Conservation (phyloP, 306 rosid species). For the Pachyrhizus erosus region DNA sequence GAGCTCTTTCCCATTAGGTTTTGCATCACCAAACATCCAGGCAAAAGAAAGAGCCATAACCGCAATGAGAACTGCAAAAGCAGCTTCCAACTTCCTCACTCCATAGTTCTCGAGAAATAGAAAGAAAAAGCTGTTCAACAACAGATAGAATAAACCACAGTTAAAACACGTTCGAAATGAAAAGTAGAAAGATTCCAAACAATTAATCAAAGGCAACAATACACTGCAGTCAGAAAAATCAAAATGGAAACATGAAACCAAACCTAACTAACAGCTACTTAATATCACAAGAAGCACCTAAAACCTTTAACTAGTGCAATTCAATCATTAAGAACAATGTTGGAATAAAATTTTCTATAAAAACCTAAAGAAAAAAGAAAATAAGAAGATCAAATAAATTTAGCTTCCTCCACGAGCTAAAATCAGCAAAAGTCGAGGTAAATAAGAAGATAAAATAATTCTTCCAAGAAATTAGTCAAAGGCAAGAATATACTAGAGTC, state of each 20-base stretch:
- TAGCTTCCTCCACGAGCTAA: too few species aligned
- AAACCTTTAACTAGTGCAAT: not conserved
- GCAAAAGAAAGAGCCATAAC: slow-evolving; percentile 86
- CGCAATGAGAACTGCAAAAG: slow-evolving; percentile 79
- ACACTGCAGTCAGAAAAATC: not conserved
- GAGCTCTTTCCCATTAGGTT: slow-evolving; percentile 77
- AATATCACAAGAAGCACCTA: not conserved
- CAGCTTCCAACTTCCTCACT: slow-evolving; percentile 94
- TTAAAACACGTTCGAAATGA: slow-evolving; percentile 39
- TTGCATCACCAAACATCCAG: slow-evolving; percentile 89
- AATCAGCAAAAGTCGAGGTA: not conserved
- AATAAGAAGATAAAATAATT: too few species aligned
- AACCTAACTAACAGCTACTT: not conserved
- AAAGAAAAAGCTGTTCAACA: slow-evolving; percentile 71
- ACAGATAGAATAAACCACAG: slow-evolving; percentile 40
- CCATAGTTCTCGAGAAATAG: slow-evolving; percentile 90
- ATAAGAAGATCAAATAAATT: too few species aligned
- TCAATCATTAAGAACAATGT: not conserved
- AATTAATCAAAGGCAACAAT: not conserved
- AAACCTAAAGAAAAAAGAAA: too few species aligned
- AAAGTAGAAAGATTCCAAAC: not conserved
- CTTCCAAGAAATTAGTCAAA: too few species aligned
- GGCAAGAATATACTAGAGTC: too few species aligned
- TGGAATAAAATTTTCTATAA: too few species aligned
- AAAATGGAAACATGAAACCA: not conserved